These are phyloP conservation scores for Russula earlei DNA, from an alignment of 768 basidiomycete genomes.

Conservation along the genomic window DNA sequence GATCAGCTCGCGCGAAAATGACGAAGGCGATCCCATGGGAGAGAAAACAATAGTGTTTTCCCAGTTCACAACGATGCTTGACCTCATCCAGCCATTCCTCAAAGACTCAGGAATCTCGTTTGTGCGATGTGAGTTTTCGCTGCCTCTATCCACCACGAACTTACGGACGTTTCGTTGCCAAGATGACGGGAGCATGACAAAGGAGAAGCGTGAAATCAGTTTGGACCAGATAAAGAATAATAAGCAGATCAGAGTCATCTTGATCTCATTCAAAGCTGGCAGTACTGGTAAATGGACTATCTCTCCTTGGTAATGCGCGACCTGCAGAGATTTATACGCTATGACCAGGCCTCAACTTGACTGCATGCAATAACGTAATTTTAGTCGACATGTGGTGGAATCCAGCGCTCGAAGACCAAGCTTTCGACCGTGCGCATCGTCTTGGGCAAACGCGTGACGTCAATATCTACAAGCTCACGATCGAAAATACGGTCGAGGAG, in stretches of 20 bases:
- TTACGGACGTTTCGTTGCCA: not conserved
- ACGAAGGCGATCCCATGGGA: conserved; percentile 23
- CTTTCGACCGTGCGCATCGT: conserved; percentile 86
- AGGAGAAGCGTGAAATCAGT: conserved; percentile 65
- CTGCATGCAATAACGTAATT: conserved; percentile 90
- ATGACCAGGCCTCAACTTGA: conserved; percentile 69
- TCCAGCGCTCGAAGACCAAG: conserved; percentile 87
- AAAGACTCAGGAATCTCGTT: conserved; percentile 54
- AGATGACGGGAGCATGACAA: conserved; percentile 88
- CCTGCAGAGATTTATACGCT: not conserved
- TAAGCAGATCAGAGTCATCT: conserved; percentile 55
- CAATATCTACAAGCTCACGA: conserved; percentile 82
- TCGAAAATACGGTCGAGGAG: conserved; percentile 80
- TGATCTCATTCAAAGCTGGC: conserved; percentile 96
- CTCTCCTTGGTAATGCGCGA: not conserved
- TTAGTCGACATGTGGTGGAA: conserved; percentile 96
- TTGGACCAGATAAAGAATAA: conserved; percentile 62
- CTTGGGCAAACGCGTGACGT: conserved; percentile 84
- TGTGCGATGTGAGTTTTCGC: conserved; percentile 67
- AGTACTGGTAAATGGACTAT: conserved; percentile 56
- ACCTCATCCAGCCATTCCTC: conserved; percentile 82
- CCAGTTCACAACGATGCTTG: conserved; percentile 83
- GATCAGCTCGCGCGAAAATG: conserved; percentile 47
- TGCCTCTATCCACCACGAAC: not conserved
- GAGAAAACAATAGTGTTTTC: conserved; percentile 98